These are phyloP conservation scores for Epichloe typhina DNA, from an alignment of 2,329 filamentous ascomycete genomes.

Conservation along the genomic window DNA sequence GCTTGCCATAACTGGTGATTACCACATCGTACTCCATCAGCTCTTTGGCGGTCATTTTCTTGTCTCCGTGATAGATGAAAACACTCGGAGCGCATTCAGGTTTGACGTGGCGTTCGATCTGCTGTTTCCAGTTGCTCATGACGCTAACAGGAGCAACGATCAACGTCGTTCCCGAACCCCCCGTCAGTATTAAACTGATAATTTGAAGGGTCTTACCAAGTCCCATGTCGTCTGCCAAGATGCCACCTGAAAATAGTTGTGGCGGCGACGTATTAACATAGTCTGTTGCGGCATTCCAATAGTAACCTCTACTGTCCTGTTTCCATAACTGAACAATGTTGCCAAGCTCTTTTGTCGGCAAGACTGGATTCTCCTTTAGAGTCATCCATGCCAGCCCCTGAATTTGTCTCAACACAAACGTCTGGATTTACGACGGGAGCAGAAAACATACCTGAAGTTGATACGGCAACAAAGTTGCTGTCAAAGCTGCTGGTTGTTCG, in stretches of 20 bases:
- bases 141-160: conserved; percentile 74
- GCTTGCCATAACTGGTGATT: conserved; percentile 71
- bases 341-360: conserved; percentile 44
- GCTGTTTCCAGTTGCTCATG: conserved; percentile 82
- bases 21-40: conserved; percentile 60
- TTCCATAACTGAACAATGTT: conserved; percentile 69
- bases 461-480: conserved; percentile 62
- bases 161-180: conserved; percentile 49
- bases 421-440: not conserved
- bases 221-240: conserved; percentile 84
- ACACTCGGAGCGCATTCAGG: conserved; percentile 49
- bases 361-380: conserved; percentile 56
- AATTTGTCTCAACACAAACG: conserved; percentile 10
- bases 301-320: conserved; percentile 31
- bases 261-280: conserved; percentile 48
- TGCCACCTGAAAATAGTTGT: conserved; percentile 61
- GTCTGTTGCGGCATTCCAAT: conserved; percentile 48
- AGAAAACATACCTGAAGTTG: conserved; percentile 44
- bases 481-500: conserved; percentile 49
- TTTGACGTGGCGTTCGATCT: conserved; percentile 61
- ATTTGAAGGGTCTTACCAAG: conserved; percentile 80
- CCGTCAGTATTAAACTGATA: conserved; percentile 61
- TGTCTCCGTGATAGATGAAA: conserved; percentile 60
- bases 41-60: conserved; percentile 41
- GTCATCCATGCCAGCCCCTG: conserved; percentile 74